Base-by-base conservation (phyloP, 257 asterid genomes). In the Coffea eugenioides region DNA sequence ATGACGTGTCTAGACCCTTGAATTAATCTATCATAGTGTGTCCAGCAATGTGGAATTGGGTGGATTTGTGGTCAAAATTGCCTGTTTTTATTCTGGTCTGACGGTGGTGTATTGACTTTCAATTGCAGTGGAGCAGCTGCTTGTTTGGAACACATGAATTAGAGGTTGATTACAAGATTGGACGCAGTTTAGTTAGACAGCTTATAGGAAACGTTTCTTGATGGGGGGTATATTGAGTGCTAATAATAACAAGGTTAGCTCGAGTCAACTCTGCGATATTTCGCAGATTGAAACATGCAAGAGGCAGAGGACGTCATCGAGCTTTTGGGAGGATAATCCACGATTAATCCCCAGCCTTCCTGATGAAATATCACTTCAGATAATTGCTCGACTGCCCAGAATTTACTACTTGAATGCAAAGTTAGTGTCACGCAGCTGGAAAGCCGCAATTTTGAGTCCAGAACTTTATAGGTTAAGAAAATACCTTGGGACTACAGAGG, bases 141-240 rank as follows among this genome's bases (percentile, higher is more conserved):
- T 21, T 1, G 68, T 57, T 71, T 43, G 78, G 78, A 71, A 36
- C 67, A 5, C 51, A 15, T 59, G 49, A 70, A 39, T 41, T 79
- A 78, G 34, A 23, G 66, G 70, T 23, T 48, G 6, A 25, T 23
- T 3, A 79, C 74, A 46, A 46, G 46, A 80, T 77, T 77, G 80
- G 75, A 69, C 74, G 72, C 80, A 61, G 80, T 23, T 69, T 49
- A 43, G 27, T 62, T 74, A n/a, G 75, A 48, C 16, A 52, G 76
- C 62, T 2, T 34, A 75, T 71, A 57, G 41, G 48, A 81, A 71
- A 79, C 66, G 62, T 57, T 20, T 45, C 78, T 49, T 56, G 34
- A 94, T 94, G 98, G 98, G 98, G 86, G 89, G 89, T 34, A 81
- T 85, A 83, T 77, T 94, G 88, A 94, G 98, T 81, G 76, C 82